phyloP scores from a whole-genome alignment of 352 stramenopile species.

The Globisporangium megalacanthum region DNA sequence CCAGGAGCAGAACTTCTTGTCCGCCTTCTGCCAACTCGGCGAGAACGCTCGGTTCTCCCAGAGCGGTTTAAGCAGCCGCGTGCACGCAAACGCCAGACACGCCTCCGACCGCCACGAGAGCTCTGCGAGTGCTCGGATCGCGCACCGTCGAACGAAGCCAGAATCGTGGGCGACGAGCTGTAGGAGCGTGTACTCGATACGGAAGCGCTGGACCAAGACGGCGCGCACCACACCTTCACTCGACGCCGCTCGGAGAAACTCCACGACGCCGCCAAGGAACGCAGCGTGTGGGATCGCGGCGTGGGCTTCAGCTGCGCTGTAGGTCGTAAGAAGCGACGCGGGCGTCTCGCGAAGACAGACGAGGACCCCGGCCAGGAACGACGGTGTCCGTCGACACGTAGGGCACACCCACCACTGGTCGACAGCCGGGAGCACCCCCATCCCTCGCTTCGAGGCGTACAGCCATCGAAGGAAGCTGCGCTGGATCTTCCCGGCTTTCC shows the following conservation, averaged over 20 bases:
- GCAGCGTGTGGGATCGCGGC: not conserved
- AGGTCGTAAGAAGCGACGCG: not conserved
- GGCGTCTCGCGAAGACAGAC: conserved; percentile 4
- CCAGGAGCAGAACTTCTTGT: conserved; percentile 9
- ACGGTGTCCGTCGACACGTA: conserved; percentile 4
- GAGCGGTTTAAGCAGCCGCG: conserved; percentile 11
- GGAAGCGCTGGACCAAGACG: conserved; percentile 9
- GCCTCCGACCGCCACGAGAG: conserved; percentile 12
- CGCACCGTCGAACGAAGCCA: conserved; percentile 5
- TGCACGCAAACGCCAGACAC: conserved; percentile 11
- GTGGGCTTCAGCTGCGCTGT: not conserved
- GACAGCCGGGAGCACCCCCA: not conserved
- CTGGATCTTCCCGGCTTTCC: conserved; percentile 22
- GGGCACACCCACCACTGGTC: conserved; percentile 4
- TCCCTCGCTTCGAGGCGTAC: conserved; percentile 12
- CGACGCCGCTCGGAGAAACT: not conserved
- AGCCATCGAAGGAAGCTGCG: conserved; percentile 20
- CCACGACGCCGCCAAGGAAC: not conserved
- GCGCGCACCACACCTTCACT: not conserved
- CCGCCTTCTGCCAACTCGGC: conserved; percentile 4
- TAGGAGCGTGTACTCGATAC: conserved; percentile 12
- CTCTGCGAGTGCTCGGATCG: conserved; percentile 10
- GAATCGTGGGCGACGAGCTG: conserved; percentile 9
- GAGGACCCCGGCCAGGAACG: conserved; percentile 16
- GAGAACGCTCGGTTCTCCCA: conserved; percentile 16